phyloP scores from a whole-genome alignment of 306 rosid species.

The Heteromeles arbutifolia region DNA sequence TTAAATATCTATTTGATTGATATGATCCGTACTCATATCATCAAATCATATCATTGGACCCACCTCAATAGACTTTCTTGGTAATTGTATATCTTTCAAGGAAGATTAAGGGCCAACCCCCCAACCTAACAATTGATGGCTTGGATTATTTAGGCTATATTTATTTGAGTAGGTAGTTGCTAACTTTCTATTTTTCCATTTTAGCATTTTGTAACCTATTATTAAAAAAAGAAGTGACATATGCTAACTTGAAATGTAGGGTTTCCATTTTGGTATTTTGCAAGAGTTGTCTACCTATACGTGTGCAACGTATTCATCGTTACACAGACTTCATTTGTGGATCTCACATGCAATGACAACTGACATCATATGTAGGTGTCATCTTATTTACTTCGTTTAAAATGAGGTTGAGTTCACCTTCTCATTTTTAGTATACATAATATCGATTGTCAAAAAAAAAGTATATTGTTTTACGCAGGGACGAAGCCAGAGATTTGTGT shows the following conservation, averaged over 20 bases:
- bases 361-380: not conserved
- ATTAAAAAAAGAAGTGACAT: not conserved
- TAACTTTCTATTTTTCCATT: not conserved
- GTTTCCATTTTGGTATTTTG: not conserved
- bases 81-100: conserved; percentile 25
- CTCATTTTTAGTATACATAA: fast-evolving
- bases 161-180: not conserved
- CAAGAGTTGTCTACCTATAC: not conserved
- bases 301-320: not conserved
- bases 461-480: not conserved
- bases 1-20: not conserved
- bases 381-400: not conserved
- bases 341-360: not conserved
- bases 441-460: too few relatives aligned
- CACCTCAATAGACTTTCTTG: conserved; percentile 17
- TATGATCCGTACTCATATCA: not conserved
- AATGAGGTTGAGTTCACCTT: fast-evolving
- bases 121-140: not conserved
- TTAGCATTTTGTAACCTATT: not conserved
- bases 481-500: too few relatives aligned
- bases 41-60: conserved; percentile 29
- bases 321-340: not conserved
- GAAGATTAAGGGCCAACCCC: conserved; percentile 15
- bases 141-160: not conserved
- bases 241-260: not conserved